phyloP scores from a whole-genome alignment of 345 rosid species.

The Rhodomyrtus tomentosa region DNA sequence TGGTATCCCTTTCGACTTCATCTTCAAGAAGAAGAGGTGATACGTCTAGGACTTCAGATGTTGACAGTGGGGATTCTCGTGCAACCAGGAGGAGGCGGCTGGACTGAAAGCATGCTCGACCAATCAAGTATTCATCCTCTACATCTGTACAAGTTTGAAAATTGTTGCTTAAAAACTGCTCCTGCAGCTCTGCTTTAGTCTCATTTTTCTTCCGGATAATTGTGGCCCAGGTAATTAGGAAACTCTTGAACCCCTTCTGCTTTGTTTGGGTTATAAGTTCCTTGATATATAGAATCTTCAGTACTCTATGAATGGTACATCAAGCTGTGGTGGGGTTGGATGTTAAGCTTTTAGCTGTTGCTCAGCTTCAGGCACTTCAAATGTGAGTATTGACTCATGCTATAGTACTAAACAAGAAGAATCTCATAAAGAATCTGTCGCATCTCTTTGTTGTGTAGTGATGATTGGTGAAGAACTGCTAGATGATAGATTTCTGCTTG shows the following conservation, averaged over 20 bases:
- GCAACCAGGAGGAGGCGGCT: constrained; percentile 43
- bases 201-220: not conserved
- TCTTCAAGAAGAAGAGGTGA: constrained; percentile 36
- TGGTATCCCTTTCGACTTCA: constrained; percentile 33
- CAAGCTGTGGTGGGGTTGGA: not conserved
- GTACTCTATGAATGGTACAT: not conserved
- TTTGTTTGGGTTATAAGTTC: not conserved
- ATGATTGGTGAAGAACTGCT: not conserved
- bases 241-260: not conserved
- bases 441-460: not conserved
- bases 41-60: constrained; percentile 10
- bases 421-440: not conserved
- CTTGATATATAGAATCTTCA: not conserved
- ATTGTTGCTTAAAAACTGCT: not conserved
- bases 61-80: constrained; percentile 25
- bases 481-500: not conserved
- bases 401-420: not conserved
- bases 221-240: not conserved
- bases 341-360: not conserved
- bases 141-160: not conserved
- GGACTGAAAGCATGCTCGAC: constrained; percentile 3
- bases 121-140: not conserved
- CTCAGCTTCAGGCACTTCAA: not conserved
- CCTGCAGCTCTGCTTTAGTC: not conserved
- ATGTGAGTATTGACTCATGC: not conserved